Evolutionary conservation across 495 filamentous ascomycete species (phyloP), one percentile per base, ranked within the genome.

Genomic region (Aspergillus hancockii): DNA sequence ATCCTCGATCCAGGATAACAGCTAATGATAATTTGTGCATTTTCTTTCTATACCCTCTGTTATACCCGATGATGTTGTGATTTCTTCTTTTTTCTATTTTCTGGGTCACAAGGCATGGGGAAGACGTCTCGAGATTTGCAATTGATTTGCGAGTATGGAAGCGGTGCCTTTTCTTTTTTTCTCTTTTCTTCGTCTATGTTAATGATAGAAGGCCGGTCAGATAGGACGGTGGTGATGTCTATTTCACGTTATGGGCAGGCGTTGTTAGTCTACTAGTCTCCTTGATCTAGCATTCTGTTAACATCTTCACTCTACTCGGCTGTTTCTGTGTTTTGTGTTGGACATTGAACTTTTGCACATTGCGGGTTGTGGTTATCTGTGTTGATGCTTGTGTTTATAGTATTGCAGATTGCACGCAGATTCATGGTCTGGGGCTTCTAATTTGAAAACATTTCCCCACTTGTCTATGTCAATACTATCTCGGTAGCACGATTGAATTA

Each of bases 41-140:
- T 61, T 78, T 55, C 72, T 65, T 79, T 74, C 65, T 75, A 75
- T 72, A 74, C 72, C 73, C 77, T 70, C 67, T 77, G 67, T 74
- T 77, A 71, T 77, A 71, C 69, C 66, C 68, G 61, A 63, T 72
- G 63, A 54, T 67, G 50, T 62, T 66, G 57, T 25, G 67, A 67
- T 53, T 50, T 63, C 28, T 50, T 63, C 28, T 57, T 60, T 8
- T 67, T 65, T 58, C 49, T 66, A 25, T 49, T 53, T 59, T 55
- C 50, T 57, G 30, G 22, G 47, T 28, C 34, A 40, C 58, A 49
- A 45, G 30, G 34, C 2, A 13, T 41, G 47, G 32, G 22, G 13
- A 12, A 32, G 21, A 22, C 21, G 4, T 28, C 4, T 21, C 19
- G 38, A 38, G 22, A 28, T 46, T 18, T 36, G 10, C 10, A 22